A percentile compares a stretch with the other conserved stretches of the same genome.
These are phyloP conservation scores for Theobroma cacao DNA, from an alignment of 345 rosid genomes.

Conservation along the genomic window DNA sequence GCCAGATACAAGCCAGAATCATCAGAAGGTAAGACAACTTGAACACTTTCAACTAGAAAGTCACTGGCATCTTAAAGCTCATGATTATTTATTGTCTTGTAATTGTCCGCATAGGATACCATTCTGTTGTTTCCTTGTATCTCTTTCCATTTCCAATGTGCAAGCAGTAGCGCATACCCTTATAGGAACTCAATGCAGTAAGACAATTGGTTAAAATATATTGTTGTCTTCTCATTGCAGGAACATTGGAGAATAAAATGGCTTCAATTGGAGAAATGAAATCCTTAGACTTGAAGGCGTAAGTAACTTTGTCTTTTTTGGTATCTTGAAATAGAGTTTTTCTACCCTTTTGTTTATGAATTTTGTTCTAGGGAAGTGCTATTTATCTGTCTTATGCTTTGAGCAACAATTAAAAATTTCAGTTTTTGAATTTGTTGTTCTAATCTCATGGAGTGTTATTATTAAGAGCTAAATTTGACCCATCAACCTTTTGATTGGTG, in stretches of 20 bases:
- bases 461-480: neutral
- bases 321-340: neutral
- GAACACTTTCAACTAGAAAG: neutral
- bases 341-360: neutral
- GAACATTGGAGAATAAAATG: slow-evolving; percentile 49
- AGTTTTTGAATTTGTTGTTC: neutral
- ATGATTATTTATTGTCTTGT: neutral
- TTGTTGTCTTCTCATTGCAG: slow-evolving; percentile 33
- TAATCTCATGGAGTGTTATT: neutral
- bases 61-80: no score
- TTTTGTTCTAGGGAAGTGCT: neutral
- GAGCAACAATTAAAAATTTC: neutral
- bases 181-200: neutral
- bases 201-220: slow-evolving; percentile 7
- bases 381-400: neutral
- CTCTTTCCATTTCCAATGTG: neutral
- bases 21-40: slow-evolving; percentile 40
- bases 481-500: neutral
- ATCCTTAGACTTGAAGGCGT: slow-evolving; percentile 77
- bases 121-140: neutral
- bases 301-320: slow-evolving; percentile 22
- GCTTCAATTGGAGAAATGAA: slow-evolving; percentile 58
- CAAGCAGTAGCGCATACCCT: neutral
- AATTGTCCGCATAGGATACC: neutral
- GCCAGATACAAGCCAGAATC: slow-evolving; percentile 86